These are phyloP conservation scores for Cystobasidium ongulense DNA, from an alignment of 768 basidiomycete genomes.

Conservation along the genomic window DNA sequence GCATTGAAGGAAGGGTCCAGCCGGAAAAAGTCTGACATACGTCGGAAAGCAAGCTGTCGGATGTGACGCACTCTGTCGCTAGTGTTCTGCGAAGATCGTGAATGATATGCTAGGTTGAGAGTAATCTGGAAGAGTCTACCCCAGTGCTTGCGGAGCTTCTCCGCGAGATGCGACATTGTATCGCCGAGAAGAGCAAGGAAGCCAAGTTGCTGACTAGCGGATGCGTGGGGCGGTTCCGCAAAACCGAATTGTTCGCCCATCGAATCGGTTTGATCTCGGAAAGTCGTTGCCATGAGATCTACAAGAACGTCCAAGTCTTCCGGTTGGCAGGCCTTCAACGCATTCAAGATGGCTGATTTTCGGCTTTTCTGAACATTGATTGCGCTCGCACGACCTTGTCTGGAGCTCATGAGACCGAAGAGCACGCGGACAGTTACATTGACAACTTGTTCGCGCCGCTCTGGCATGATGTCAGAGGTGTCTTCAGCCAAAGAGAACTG, in stretches of 20 bases:
- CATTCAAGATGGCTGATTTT: slow-evolving; percentile 64
- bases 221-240: slow-evolving; percentile 24
- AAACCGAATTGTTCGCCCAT: slow-evolving; percentile 37
- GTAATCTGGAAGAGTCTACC: slow-evolving; percentile 63
- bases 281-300: slow-evolving; percentile 68
- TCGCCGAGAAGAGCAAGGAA: slow-evolving; percentile 78
- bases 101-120: slow-evolving; percentile 58
- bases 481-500: slow-evolving; percentile 56
- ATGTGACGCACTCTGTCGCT: slow-evolving; percentile 52
- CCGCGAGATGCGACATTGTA: slow-evolving; percentile 70
- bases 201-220: slow-evolving; percentile 54
- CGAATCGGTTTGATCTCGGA: slow-evolving; percentile 45
- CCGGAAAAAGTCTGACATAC: slow-evolving; percentile 80
- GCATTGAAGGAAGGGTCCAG: slow-evolving; percentile 67
- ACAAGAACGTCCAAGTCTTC: slow-evolving; percentile 69
- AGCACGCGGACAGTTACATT: slow-evolving; percentile 65
- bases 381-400: slow-evolving; percentile 53
- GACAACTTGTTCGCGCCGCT: slow-evolving; percentile 60
- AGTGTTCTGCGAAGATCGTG: slow-evolving; percentile 56
- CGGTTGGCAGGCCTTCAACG: slow-evolving; percentile 61
- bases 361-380: slow-evolving; percentile 56
- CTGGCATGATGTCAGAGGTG: slow-evolving; percentile 52
- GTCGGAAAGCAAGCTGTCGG: slow-evolving; percentile 74
- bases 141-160: slow-evolving; percentile 63
- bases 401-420: slow-evolving; percentile 80